These are phyloP conservation scores for Hypoxylon crocopeplum DNA, from an alignment of 495 filamentous ascomycete species.

Conservation along the genomic window DNA sequence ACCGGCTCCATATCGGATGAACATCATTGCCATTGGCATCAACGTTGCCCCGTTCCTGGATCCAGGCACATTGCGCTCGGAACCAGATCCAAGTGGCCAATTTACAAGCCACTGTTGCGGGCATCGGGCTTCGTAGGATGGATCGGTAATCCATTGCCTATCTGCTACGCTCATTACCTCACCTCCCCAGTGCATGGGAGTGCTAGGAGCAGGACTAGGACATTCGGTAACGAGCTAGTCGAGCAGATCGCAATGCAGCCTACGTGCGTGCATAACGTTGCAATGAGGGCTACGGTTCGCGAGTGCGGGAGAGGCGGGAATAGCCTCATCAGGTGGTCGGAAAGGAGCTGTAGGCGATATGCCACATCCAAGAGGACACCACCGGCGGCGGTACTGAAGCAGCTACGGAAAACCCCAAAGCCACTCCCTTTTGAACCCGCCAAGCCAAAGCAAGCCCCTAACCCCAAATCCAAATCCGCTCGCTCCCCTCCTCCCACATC, in stretches of 20 bases:
- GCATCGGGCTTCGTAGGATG: slow-evolving; percentile 14
- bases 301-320: slow-evolving; percentile 16
- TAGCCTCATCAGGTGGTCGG: slow-evolving; percentile 23
- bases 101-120: not conserved
- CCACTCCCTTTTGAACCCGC: not conserved
- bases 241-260: slow-evolving; percentile 31
- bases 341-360: slow-evolving; percentile 14
- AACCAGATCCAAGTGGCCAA: slow-evolving; percentile 14
- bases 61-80: slow-evolving; percentile 13
- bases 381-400: too few relatives aligned
- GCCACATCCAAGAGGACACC: not conserved
- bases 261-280: slow-evolving; percentile 5
- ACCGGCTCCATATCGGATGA: slow-evolving; percentile 28
- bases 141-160: slow-evolving; percentile 23
- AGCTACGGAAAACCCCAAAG: slow-evolving; percentile 19
- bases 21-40: slow-evolving; percentile 24
- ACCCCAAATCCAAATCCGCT: not conserved
- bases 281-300: slow-evolving; percentile 14
- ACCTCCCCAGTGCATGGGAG: not conserved
- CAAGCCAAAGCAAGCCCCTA: not conserved
- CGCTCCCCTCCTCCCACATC: slow-evolving; percentile 5
- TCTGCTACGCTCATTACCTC: slow-evolving; percentile 9
- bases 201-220: not conserved
- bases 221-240: slow-evolving; percentile 2
- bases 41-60: slow-evolving; percentile 9